Conservation (phyloP, 371 early-diverging fungal species). For the Mortierella sp. region DNA sequence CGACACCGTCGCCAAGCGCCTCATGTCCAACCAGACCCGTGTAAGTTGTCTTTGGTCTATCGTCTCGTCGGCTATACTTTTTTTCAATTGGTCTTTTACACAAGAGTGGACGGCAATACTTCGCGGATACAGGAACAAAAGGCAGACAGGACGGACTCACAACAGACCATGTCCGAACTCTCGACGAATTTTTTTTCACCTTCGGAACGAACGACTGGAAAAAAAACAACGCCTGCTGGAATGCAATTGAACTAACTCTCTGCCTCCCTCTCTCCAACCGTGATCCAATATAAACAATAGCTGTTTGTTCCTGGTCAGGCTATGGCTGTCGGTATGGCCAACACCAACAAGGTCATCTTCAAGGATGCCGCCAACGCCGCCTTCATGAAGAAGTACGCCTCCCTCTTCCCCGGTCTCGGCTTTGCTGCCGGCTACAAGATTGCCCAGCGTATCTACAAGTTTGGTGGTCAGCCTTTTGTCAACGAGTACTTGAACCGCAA, state of each 20-base stretch:
- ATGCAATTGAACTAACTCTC: not conserved
- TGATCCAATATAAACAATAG: slow-evolving; percentile 6
- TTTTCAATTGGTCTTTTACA: not conserved
- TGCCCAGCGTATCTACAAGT: slow-evolving; percentile 96
- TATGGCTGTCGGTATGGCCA: slow-evolving; percentile 34
- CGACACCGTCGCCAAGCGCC: slow-evolving; percentile 97
- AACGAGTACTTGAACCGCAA: slow-evolving; percentile 91
- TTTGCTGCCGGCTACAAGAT: slow-evolving; percentile 98
- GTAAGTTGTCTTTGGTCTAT: slow-evolving; percentile 59
- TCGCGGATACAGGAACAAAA: not conserved
- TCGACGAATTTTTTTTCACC: not conserved
- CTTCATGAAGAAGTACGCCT: slow-evolving; percentile 86
- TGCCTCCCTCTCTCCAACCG: not conserved
- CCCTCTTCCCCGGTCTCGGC: slow-evolving; percentile 97
- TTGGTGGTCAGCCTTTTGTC: slow-evolving; percentile 97
- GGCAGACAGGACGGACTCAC: not conserved
- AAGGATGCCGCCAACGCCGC: slow-evolving; percentile 85
- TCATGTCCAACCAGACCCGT: slow-evolving; percentile 94
- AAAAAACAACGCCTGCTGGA: not conserved
- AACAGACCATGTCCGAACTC: not conserved
- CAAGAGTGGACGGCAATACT: too few species aligned
- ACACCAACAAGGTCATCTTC: slow-evolving; percentile 55
- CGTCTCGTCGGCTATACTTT: not conserved
- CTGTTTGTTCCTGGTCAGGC: slow-evolving; percentile 42
- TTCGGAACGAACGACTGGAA: not conserved